A percentile compares a stretch with the other conserved stretches of the same genome.
Evolutionary conservation across 2,329 filamentous ascomycete species (phyloP).

Genomic region (Sporothrix inflata): DNA sequence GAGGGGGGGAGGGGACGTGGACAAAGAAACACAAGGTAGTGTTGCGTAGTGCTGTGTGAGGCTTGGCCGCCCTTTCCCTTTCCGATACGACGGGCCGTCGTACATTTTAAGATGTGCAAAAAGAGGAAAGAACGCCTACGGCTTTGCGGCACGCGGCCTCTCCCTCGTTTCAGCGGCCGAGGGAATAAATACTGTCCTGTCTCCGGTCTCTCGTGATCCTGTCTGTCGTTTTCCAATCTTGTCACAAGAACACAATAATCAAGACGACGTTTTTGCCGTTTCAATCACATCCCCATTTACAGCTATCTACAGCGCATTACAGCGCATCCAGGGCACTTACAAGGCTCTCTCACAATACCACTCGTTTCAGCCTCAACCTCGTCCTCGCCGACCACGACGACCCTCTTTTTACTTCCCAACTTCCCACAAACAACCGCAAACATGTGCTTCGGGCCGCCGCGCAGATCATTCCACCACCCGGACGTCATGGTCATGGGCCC

Average conservation of each 20-base stretch:
- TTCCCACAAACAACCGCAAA: neutral
- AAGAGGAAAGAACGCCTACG: conserved; percentile 3
- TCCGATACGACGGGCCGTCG: neutral
- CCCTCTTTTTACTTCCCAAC: neutral
- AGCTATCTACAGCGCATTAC: neutral
- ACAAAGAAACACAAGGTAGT: conserved; percentile 6
- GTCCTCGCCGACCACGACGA: neutral
- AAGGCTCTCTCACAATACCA: neutral
- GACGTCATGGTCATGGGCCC: conserved; percentile 11
- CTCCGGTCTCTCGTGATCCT: neutral
- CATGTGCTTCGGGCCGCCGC: conserved; percentile 24
- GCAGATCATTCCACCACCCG: conserved; percentile 11
- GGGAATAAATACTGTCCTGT: conserved; percentile 15
- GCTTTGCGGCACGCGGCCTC: neutral
- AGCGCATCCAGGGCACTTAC: neutral
- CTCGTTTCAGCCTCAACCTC: neutral
- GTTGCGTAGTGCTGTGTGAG: neutral
- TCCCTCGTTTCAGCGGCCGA: neutral
- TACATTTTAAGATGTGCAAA: neutral
- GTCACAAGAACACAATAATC: neutral
- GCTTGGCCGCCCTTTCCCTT: neutral
- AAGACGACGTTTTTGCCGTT: too few species aligned
- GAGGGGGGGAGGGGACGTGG: neutral
- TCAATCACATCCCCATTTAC: neutral
- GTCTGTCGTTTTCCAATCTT: neutral